Evolutionary conservation across 192 early-diverging fungal genomes (phyloP).

Genomic region (Gamsiella multidivaricata): DNA sequence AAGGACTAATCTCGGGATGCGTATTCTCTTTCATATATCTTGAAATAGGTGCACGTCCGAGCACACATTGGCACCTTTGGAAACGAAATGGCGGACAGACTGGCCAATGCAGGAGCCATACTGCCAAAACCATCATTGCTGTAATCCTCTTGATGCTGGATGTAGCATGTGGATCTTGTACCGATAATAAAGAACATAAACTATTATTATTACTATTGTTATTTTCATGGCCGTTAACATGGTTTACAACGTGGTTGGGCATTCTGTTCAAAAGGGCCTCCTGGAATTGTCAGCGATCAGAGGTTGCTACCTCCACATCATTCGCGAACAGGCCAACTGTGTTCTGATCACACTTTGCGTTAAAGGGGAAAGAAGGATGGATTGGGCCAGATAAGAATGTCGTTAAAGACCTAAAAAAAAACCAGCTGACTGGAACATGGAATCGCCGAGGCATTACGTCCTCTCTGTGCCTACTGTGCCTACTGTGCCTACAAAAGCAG

Average conservation of each 20-base stretch:
- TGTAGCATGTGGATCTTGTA: neutral
- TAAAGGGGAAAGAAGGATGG: neutral
- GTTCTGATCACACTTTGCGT: no score
- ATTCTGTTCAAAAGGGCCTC: no score
- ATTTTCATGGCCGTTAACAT: no score
- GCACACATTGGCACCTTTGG: constrained; percentile 78
- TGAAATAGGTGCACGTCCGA: constrained; percentile 67
- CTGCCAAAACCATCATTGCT: constrained; percentile 13
- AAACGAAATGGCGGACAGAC: constrained; percentile 83
- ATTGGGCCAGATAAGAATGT: neutral
- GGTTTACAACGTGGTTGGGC: no score
- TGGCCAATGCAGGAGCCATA: constrained; percentile 80
- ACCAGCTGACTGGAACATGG: neutral
- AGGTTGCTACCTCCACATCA: neutral
- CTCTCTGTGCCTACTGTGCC: neutral
- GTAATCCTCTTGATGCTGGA: neutral
- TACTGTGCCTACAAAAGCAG: no score
- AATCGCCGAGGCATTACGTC: neutral
- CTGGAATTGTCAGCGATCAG: no score
- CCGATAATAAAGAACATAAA: no score
- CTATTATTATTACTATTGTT: no score
- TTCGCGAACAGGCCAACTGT: neutral
- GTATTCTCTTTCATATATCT: neutral
- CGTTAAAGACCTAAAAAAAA: neutral
- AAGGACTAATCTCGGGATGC: no score